Evolutionary conservation across 495 filamentous ascomycete genomes (phyloP).

Genomic region (Penicillium subrubescens): DNA sequence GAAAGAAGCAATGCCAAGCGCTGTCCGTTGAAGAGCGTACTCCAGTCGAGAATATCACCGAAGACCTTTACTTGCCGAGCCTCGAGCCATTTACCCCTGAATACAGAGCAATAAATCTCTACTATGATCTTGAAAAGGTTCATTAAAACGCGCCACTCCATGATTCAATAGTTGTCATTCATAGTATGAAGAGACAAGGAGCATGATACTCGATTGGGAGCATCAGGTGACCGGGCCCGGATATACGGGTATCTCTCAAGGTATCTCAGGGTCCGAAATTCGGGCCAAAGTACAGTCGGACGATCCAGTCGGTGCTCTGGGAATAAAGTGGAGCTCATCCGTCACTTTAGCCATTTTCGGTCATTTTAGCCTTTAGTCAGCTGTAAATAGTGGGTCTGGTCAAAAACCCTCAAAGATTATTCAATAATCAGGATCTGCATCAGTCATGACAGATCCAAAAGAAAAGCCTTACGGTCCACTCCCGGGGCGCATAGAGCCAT

Average conservation of each 20-base stretch:
- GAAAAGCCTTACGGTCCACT: slow-evolving; percentile 9
- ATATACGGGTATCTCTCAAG: slow-evolving; percentile 13
- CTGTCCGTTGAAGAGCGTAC: slow-evolving; percentile 1
- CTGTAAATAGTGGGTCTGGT: neutral
- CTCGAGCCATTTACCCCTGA: neutral
- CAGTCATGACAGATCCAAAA: slow-evolving; percentile 8
- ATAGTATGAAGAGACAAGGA: slow-evolving; percentile 1
- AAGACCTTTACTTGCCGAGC: neutral
- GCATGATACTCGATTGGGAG: slow-evolving; percentile 18
- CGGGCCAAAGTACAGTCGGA: slow-evolving; percentile 7
- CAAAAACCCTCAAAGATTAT: slow-evolving; percentile 1
- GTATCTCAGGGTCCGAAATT: slow-evolving; percentile 10
- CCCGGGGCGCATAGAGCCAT: slow-evolving; percentile 6
- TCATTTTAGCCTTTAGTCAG: neutral
- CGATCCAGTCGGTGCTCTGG: neutral
- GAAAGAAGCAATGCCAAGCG: slow-evolving; percentile 28
- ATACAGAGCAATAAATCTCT: neutral
- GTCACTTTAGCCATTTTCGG: neutral
- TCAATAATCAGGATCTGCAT: slow-evolving; percentile 4
- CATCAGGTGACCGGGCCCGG: slow-evolving; percentile 15
- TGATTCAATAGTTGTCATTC: neutral
- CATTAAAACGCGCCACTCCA: neutral
- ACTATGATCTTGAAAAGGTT: neutral
- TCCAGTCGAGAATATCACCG: slow-evolving; percentile 1
- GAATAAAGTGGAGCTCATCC: neutral